These are phyloP conservation scores for Haplosporangium gracile DNA, from an alignment of 192 early-diverging fungal species.

Conservation along the genomic window DNA sequence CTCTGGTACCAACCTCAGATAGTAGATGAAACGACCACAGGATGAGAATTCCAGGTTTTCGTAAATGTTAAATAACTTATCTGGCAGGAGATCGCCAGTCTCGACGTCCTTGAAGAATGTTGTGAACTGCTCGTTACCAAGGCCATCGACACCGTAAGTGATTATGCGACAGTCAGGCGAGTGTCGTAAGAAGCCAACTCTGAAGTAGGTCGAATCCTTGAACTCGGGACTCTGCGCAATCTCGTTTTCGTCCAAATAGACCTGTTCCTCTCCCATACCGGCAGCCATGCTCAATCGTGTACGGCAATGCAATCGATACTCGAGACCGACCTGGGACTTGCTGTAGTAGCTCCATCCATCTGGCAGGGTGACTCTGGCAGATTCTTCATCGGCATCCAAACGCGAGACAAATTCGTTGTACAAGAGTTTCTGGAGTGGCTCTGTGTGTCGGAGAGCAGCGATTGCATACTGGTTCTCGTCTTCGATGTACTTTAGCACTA, in stretches of 20 bases:
- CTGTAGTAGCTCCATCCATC: conserved; percentile 73
- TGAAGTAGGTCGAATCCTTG: conserved; percentile 68
- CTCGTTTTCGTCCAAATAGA: conserved; percentile 66
- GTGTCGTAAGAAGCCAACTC: conserved; percentile 69
- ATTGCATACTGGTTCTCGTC: conserved; percentile 67
- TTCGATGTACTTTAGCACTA: conserved; percentile 69
- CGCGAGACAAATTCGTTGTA: conserved; percentile 76
- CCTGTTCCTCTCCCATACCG: conserved; percentile 13
- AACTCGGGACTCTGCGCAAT: conserved; percentile 61
- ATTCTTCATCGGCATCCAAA: conserved; percentile 66
- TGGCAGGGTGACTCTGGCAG: conserved; percentile 58
- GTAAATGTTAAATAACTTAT: conserved; percentile 63
- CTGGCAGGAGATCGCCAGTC: conserved; percentile 55
- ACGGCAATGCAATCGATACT: conserved; percentile 49
- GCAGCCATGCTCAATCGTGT: conserved; percentile 6
- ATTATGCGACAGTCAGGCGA: conserved; percentile 65
- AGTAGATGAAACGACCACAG: conserved; percentile 64
- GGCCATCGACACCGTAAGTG: conserved; percentile 68
- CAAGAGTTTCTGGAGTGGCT: conserved; percentile 65
- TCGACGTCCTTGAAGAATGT: conserved; percentile 64
- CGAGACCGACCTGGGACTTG: conserved; percentile 56
- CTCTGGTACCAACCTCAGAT: conserved; percentile 62
- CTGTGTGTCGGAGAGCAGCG: conserved; percentile 61
- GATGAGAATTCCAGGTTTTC: conserved; percentile 71
- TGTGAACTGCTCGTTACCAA: conserved; percentile 67